Base-by-base conservation (phyloP, 2,329 filamentous ascomycete species). In the Botrytis sinoallii region DNA sequence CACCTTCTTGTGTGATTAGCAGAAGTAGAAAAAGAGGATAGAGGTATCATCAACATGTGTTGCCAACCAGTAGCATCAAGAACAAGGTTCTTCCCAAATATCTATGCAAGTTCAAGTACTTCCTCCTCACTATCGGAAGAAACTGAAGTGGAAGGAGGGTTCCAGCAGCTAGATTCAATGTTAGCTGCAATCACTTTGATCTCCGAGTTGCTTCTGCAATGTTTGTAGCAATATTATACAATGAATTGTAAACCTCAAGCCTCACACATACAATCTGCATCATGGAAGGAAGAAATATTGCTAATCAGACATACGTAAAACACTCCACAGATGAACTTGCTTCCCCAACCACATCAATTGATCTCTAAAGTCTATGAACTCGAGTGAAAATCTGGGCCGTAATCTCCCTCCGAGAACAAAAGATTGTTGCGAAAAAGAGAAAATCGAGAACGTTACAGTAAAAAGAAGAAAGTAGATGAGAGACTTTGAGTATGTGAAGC, bases 91-190 rank as follows among this genome's bases (percentile, higher is more conserved):
- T 46, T 40, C 69, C 69, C 20, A n/a, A 9, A 16, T 38, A 71
- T 40, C 22, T 64, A 44, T 71, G 69, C 8, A 71, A 10, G 3
- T 52, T 52, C 4, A 71, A 25, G 16, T 64, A 64, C 9, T 64
- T 64, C 14, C 32, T 52, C n/a, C 69, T 64, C 10, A 71, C 57
- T n/a, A 63, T 46, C 1, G 69, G 69, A 25, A 71, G 69, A 14
- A 71, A 71, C 48, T 71, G 69, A 22, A 71, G 57, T 1, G 69
- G 69, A 32, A 71, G 69, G 10, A 71, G 69, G 14, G 69, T 71
- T 38, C 69, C 69, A 32, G 69, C 57, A 25, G 69, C 69, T 70
- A 16, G 1, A 9, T 46, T 63, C 4, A 9, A 16, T 64, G 32
- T 71, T 71, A 71, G 42, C 20, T 29, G 10, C 48, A 18, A 29